Evolutionary conservation across 805 yeast species (phyloP).

Genomic region (Cyberlindnera lachancei): DNA sequence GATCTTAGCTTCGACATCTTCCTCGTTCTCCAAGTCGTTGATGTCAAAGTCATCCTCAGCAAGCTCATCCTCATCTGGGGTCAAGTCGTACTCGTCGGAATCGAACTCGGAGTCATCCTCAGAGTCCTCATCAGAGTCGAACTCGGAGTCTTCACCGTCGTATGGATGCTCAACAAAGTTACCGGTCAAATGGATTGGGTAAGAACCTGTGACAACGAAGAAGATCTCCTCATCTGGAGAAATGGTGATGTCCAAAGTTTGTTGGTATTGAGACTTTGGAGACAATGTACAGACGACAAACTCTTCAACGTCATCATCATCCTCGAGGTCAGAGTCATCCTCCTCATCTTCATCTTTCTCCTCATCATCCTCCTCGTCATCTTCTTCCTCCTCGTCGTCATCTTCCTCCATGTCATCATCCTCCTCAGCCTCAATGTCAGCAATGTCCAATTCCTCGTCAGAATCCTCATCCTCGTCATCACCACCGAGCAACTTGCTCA

Average conservation of each 20-base stretch:
- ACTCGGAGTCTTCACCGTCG: constrained; percentile 59
- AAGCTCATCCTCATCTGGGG: constrained; percentile 72
- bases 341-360: constrained; percentile 33
- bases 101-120: constrained; percentile 34
- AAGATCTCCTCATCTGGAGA: constrained; percentile 89
- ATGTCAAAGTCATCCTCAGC: constrained; percentile 33
- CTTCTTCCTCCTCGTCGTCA: constrained; percentile 29
- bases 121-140: constrained; percentile 45
- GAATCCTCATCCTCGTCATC: constrained; percentile 37
- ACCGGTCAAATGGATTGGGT: constrained; percentile 87
- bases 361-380: constrained; percentile 44
- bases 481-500: constrained; percentile 40
- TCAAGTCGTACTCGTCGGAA: constrained; percentile 51
- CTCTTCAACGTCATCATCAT: constrained; percentile 69
- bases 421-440: constrained; percentile 26
- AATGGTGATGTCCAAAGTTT: constrained; percentile 82
- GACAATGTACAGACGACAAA: constrained; percentile 83
- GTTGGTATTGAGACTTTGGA: constrained; percentile 81
- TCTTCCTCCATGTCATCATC: constrained; percentile 27
- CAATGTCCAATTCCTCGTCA: constrained; percentile 39
- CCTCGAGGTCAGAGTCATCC: constrained; percentile 32
- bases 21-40: constrained; percentile 47
- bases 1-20: constrained; percentile 64
- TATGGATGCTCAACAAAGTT: constrained; percentile 95
- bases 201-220: constrained; percentile 94